Conservation (phyloP, 805 yeast genomes). For the Metschnikowia hibisci region DNA sequence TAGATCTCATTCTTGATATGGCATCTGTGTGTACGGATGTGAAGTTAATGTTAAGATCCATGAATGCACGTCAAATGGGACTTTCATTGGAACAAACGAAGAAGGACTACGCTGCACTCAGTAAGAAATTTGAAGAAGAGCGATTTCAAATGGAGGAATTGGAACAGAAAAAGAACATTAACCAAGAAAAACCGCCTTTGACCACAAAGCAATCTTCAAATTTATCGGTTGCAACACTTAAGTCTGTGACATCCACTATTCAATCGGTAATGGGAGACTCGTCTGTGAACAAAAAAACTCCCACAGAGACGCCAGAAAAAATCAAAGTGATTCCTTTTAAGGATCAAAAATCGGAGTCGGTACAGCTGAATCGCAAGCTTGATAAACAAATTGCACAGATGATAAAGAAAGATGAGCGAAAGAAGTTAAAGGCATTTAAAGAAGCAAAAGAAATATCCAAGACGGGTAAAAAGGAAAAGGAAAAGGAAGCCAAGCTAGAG, state of each 20-base stretch:
- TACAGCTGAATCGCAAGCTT: conserved; percentile 23
- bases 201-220: conserved; percentile 4
- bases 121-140: conserved; percentile 12
- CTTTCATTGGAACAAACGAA: conserved; percentile 25
- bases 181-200: conserved; percentile 18
- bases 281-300: background rate
- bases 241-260: background rate
- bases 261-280: background rate
- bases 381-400: conserved; percentile 32
- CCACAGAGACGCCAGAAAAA: background rate
- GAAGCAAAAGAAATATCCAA: conserved; percentile 11
- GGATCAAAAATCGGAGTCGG: conserved; percentile 19
- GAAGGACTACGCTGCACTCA: conserved; percentile 15
- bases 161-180: conserved; percentile 20
- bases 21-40: conserved; percentile 61
- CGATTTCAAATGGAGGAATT: conserved; percentile 19
- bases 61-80: conserved; percentile 52
- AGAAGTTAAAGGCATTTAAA: conserved; percentile 17
- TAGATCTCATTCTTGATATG: conserved; percentile 59
- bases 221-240: conserved; percentile 10
- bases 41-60: conserved; percentile 55
- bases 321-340: conserved; percentile 30
- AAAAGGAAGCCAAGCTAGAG: conserved; percentile 11
- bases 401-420: conserved; percentile 30
- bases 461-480: conserved; percentile 12